These are phyloP conservation scores for Mucor mucedo DNA, from an alignment of 371 early-diverging fungal species.

Conservation along the genomic window DNA sequence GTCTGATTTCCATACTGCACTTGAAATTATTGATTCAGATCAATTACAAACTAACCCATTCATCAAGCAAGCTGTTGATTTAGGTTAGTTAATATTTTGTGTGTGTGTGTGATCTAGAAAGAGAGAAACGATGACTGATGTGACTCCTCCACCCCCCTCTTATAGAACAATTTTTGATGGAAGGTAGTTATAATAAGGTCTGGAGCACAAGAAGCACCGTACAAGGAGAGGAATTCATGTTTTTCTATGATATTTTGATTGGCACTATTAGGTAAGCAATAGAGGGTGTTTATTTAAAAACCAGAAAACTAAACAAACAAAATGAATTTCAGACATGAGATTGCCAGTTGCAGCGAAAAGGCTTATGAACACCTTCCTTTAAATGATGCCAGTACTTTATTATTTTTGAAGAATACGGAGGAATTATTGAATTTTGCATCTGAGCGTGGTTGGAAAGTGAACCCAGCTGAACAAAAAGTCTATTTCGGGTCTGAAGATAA, in stretches of 20 bases:
- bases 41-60: conserved; percentile 79
- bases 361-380: conserved; percentile 88
- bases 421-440: conserved; percentile 80
- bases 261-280: conserved; percentile 82
- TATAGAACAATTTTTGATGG: conserved; percentile 91
- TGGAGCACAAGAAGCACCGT: conserved; percentile 88
- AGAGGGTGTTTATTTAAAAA: not conserved
- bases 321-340: conserved; percentile 74
- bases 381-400: conserved; percentile 84
- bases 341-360: conserved; percentile 93
- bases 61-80: conserved; percentile 89
- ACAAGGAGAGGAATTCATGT: conserved; percentile 87
- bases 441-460: conserved; percentile 87
- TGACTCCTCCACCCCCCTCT: too few species aligned
- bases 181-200: conserved; percentile 95
- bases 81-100: conserved; percentile 44
- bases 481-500: conserved; percentile 75
- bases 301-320: not conserved
- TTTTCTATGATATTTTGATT: conserved; percentile 93
- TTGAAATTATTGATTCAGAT: conserved; percentile 88
- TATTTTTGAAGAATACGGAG: conserved; percentile 82
- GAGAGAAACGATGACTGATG: conserved; percentile 29
- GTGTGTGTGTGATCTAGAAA: not conserved
- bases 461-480: conserved; percentile 78
- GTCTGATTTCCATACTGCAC: conserved; percentile 93